Evolutionary conservation across 1,284 basidiomycete genomes (phyloP).

Genomic region (Taiwanofungus camphoratus): DNA sequence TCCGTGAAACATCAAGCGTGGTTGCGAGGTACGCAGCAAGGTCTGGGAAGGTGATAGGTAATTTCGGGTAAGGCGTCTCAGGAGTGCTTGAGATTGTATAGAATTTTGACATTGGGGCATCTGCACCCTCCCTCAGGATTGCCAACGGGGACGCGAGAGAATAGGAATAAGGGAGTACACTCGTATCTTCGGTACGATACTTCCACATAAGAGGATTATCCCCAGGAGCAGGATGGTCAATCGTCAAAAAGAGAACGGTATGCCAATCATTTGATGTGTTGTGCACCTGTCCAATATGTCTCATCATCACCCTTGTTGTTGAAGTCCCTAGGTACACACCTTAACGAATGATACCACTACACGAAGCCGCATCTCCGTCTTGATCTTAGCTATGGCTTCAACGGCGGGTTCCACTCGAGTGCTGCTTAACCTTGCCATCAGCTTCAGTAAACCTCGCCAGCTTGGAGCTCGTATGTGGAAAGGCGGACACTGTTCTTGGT

Average conservation of each 20-base stretch:
- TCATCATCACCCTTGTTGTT: not conserved
- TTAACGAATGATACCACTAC: conserved; percentile 73
- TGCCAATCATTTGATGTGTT: conserved; percentile 58
- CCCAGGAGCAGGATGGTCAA: conserved; percentile 57
- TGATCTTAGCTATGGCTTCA: conserved; percentile 54
- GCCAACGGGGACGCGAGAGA: conserved; percentile 50
- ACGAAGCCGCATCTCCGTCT: conserved; percentile 54
- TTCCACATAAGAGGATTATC: conserved; percentile 38
- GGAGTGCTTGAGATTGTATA: conserved; percentile 62
- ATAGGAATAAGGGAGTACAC: conserved; percentile 65
- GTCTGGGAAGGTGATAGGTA: conserved; percentile 70
- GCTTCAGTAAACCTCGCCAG: conserved; percentile 65
- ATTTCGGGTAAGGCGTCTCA: conserved; percentile 53
- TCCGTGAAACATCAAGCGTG: conserved; percentile 61
- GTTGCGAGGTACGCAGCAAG: conserved; percentile 69
- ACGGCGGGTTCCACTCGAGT: conserved; percentile 66
- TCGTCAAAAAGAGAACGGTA: conserved; percentile 67
- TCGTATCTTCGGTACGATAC: conserved; percentile 54
- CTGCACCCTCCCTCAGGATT: conserved; percentile 55
- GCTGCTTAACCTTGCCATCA: conserved; percentile 65
- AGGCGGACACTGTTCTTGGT: conserved; percentile 54
- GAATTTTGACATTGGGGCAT: conserved; percentile 56
- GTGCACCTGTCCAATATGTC: conserved; percentile 39
- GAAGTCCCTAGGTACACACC: conserved; percentile 31
- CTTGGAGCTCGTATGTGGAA: conserved; percentile 66